Evolutionary conservation across 352 stramenopile species (phyloP), one percentile per base, ranked within the genome.

Genomic region (Ochromonadaceae sp.): DNA sequence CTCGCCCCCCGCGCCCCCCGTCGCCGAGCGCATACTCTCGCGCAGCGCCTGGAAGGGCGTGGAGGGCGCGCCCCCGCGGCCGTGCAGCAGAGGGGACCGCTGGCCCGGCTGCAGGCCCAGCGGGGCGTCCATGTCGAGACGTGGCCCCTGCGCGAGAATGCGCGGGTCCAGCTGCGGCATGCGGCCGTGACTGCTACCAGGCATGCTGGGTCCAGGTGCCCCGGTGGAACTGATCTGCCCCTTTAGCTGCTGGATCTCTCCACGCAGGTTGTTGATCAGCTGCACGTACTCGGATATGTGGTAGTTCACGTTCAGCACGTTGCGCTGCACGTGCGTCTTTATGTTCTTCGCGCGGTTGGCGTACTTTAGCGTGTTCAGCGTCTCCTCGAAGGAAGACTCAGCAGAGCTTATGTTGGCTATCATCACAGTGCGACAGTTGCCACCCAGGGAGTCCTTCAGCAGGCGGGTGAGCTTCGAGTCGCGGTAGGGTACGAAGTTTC

Each of bases 341-440:
- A 95, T 93, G 62, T 89, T 91, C 68, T 93, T 92, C 12, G 85
- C 85, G 46, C 85, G 74, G 52, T 91, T 90, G 1, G 85, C 85
- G 67, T 93, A 93, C 68, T 93, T 93, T 28, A 93, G 76, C 14
- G 85, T 93, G 65, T 92, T 93, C 39, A 92, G 66, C n/a, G 85
- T 93, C 69, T 93, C 85, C 66, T 93, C 82, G 10, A 92, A 82
- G 41, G 81, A 88, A 14, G 77, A 76, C 0, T 75, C 73, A 12
- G 86, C 74, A 17, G 79, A 74, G 61, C 76, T 87, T 28, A 94
- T 82, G 66, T 91, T 93, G 25, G 86, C 85, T 58, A 94, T 93
- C 83, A 93, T 93, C 1, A 94, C 86, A 0, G 87, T 95, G 12
- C 87, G 81, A 66, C 86, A 94, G 66, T 93, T 94, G 0, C 87